These are phyloP conservation scores for Fragaria nilgerrensis DNA, from an alignment of 306 rosid genomes.

Conservation along the genomic window DNA sequence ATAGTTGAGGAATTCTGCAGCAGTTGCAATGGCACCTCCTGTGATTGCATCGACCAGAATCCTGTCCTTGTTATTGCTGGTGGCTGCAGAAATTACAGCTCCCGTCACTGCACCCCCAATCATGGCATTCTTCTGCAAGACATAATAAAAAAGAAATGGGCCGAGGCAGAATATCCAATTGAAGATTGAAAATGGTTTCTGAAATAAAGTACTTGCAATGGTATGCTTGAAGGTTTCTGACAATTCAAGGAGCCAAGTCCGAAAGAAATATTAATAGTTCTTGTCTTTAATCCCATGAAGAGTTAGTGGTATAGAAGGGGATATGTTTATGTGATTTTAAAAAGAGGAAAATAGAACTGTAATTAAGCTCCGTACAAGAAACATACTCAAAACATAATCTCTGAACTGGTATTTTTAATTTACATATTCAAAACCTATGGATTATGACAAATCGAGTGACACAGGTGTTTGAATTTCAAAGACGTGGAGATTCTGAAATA, in stretches of 20 bases:
- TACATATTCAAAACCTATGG: not conserved
- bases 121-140: slow-evolving; percentile 85
- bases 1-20: slow-evolving; percentile 77
- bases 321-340: not conserved
- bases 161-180: slow-evolving; percentile 12
- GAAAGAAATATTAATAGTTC: not conserved
- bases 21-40: slow-evolving; percentile 91
- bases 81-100: slow-evolving; percentile 62
- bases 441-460: not conserved
- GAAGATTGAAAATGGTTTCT: not conserved
- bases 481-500: not conserved
- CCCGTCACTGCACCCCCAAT: slow-evolving; percentile 87
- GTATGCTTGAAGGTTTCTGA: slow-evolving; percentile 4
- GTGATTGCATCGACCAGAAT: slow-evolving; percentile 68
- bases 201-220: not conserved
- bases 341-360: not conserved
- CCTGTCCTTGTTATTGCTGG: slow-evolving; percentile 43
- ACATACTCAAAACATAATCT: not conserved
- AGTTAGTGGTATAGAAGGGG: not conserved
- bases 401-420: not conserved
- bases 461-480: no score
- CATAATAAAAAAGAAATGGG: slow-evolving; percentile 8
- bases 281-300: no score
- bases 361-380: not conserved
- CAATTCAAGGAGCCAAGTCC: not conserved